phyloP scores from a whole-genome alignment of 2,329 filamentous ascomycete genomes.

The Trichoderma atrobrunneum region DNA sequence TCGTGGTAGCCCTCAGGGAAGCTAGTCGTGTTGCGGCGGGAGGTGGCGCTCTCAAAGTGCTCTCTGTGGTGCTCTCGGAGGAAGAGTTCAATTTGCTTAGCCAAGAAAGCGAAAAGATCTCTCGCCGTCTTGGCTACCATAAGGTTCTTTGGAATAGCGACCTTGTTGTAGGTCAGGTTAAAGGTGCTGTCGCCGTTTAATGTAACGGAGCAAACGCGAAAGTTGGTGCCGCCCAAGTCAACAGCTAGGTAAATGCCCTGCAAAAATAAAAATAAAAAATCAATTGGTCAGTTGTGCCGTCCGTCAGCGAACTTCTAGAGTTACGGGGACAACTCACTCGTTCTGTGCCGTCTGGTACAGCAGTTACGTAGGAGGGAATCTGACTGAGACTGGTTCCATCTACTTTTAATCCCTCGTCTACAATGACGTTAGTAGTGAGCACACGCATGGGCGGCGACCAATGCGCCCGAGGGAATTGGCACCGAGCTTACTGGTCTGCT shows the following conservation, averaged over 20 bases:
- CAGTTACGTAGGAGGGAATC: constrained; percentile 95
- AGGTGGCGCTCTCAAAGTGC: constrained; percentile 71
- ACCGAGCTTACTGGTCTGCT: constrained; percentile 65
- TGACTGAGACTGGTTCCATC: constrained; percentile 84
- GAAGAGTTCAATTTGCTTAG: constrained; percentile 87
- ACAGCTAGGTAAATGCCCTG: constrained; percentile 94
- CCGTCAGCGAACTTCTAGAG: background rate
- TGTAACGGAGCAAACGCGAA: constrained; percentile 92
- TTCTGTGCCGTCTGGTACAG: constrained; percentile 94
- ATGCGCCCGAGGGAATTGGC: background rate
- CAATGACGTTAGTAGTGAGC: constrained; percentile 19
- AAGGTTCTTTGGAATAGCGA: constrained; percentile 81
- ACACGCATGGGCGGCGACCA: background rate
- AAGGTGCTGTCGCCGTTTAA: constrained; percentile 95
- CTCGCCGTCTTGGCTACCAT: constrained; percentile 86
- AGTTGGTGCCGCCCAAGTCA: constrained; percentile 97
- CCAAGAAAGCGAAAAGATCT: constrained; percentile 89
- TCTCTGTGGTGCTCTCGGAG: constrained; percentile 83
- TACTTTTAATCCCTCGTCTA: constrained; percentile 77
- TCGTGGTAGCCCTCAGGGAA: constrained; percentile 60
- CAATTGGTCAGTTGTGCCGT: background rate
- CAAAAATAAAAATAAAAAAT: background rate
- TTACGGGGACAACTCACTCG: constrained; percentile 58
- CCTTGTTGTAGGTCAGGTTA: constrained; percentile 88
- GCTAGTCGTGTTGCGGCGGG: constrained; percentile 60